Evolutionary conservation across 768 basidiomycete genomes (phyloP).

Genomic region (Rhizopogon roseolus): DNA sequence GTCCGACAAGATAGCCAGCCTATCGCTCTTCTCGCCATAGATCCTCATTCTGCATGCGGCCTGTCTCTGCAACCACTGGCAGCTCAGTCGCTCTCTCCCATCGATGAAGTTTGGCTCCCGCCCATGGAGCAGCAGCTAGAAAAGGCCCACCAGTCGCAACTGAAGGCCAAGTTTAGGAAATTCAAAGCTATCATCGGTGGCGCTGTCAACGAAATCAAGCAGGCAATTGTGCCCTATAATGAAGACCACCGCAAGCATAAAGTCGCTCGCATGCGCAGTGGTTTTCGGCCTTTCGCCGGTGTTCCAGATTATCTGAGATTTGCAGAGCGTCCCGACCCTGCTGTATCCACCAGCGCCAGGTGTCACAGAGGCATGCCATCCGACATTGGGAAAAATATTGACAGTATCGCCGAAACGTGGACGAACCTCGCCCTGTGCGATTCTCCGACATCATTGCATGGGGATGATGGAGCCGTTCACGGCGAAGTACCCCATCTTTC

Average conservation of each 20-base stretch:
- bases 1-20: neutral
- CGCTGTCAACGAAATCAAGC: neutral
- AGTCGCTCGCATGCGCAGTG: neutral
- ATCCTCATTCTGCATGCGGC: neutral
- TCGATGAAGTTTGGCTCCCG: neutral
- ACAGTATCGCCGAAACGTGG: neutral
- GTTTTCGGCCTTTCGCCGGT: neutral
- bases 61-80: neutral
- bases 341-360: neutral
- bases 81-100: neutral
- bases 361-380: neutral
- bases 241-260: neutral
- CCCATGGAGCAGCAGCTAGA: neutral
- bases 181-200: neutral
- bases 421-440: neutral
- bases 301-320: neutral
- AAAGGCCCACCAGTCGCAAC: neutral
- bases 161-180: neutral
- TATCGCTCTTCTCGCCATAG: neutral
- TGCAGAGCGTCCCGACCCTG: neutral
- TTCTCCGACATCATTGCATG: neutral
- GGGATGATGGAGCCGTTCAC: neutral
- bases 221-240: neutral
- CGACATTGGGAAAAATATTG: neutral
- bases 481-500: neutral